Evolutionary conservation across 495 filamentous ascomycete genomes (phyloP).

Genomic region (Friedmanniomyces endolithicus): DNA sequence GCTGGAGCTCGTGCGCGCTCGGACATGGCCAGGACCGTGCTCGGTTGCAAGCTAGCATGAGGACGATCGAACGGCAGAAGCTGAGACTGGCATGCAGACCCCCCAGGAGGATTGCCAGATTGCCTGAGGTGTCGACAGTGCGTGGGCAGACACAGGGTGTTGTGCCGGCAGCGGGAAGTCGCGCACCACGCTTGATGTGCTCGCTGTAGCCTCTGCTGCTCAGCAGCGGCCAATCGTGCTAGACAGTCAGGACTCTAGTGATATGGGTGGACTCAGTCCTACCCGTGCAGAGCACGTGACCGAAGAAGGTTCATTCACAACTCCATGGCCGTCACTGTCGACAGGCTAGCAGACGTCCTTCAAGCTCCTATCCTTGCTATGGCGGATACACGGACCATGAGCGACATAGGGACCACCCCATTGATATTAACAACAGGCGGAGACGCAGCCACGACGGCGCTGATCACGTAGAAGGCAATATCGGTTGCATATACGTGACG

Average conservation of each 20-base stretch:
- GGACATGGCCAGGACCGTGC: background rate
- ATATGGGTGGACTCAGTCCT: slow-evolving; percentile 10
- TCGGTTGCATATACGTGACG: slow-evolving; percentile 6
- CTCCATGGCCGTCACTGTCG: background rate
- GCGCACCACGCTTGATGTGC: slow-evolving; percentile 1
- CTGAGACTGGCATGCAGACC: background rate
- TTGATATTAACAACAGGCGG: slow-evolving; percentile 9
- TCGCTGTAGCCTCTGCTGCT: background rate
- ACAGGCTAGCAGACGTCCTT: slow-evolving; percentile 3
- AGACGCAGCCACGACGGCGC: slow-evolving; percentile 18
- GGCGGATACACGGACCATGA: slow-evolving; percentile 6
- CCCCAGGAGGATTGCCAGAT: background rate
- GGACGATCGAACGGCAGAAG: background rate
- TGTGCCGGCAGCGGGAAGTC: background rate
- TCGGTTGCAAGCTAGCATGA: background rate
- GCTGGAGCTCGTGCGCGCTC: background rate
- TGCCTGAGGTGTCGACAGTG: slow-evolving; percentile 1
- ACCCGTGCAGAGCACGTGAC: slow-evolving; percentile 12
- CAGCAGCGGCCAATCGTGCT: background rate
- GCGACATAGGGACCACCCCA: slow-evolving; percentile 2
- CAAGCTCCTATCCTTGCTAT: slow-evolving; percentile 11
- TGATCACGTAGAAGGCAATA: slow-evolving; percentile 9
- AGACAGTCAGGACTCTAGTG: background rate
- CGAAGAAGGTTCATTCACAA: slow-evolving; percentile 9
- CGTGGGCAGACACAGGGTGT: background rate